Percentiles rank a stretch among this genome's conserved stretches.
These are phyloP conservation scores for Penicillium sp. DNA, from an alignment of 2,329 filamentous ascomycete species.

Conservation along the genomic window DNA sequence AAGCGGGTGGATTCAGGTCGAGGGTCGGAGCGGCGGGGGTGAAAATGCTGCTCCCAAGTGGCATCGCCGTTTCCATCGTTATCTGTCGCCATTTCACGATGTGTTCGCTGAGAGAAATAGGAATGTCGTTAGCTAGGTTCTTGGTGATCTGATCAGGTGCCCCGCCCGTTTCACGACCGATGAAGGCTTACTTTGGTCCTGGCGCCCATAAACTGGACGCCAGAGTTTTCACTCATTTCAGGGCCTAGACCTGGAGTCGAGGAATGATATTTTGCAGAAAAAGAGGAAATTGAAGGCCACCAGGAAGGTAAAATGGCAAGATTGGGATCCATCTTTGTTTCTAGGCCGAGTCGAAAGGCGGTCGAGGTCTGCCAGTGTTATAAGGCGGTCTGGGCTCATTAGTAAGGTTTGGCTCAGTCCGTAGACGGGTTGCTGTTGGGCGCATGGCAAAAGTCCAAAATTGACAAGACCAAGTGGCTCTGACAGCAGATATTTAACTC, in stretches of 20 bases:
- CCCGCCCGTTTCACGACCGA: slow-evolving; percentile 24
- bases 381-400: background rate
- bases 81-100: slow-evolving; percentile 39
- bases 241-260: background rate
- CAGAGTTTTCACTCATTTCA: slow-evolving; percentile 41
- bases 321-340: slow-evolving; percentile 8
- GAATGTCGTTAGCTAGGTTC: slow-evolving; percentile 18
- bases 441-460: background rate
- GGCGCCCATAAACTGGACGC: slow-evolving; percentile 38
- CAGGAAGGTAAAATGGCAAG: slow-evolving; percentile 3
- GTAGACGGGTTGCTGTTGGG: no score
- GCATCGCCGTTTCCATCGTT: slow-evolving; percentile 27
- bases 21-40: slow-evolving; percentile 25
- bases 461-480: background rate
- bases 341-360: slow-evolving; percentile 10
- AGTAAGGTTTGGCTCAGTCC: background rate
- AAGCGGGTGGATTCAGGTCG: slow-evolving; percentile 26
- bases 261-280: background rate
- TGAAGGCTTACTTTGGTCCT: slow-evolving; percentile 39
- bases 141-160: slow-evolving; percentile 16
- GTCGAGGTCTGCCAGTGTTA: background rate
- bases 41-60: slow-evolving; percentile 29
- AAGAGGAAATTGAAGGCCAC: slow-evolving; percentile 4
- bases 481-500: background rate
- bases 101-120: slow-evolving; percentile 31